Evolutionary conservation across 306 rosid genomes (phyloP).

Genomic region (Vigna angularis): DNA sequence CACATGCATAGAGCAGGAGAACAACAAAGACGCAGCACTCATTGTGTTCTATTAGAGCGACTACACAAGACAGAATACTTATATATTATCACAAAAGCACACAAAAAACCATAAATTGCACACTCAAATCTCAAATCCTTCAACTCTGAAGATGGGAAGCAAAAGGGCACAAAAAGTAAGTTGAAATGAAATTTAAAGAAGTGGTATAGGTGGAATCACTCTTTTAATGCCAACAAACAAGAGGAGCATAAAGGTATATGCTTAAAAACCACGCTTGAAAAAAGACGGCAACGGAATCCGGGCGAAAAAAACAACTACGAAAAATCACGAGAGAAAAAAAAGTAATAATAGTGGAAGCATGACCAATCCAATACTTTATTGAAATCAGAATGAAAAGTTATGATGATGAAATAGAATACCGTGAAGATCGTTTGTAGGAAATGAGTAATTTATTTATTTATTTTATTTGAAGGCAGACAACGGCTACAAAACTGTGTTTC

Average conservation of each 20-base stretch:
- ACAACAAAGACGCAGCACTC: constrained; percentile 66
- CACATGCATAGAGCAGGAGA: constrained; percentile 57
- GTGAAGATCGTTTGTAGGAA: constrained; percentile 1
- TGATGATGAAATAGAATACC: constrained; percentile 10
- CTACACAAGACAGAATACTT: constrained; percentile 18
- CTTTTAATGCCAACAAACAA: constrained; percentile 26
- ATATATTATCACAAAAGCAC: constrained; percentile 7
- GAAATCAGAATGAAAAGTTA: background rate
- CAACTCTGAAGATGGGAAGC: background rate
- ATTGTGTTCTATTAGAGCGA: constrained; percentile 42
- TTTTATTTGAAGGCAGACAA: constrained; percentile 28
- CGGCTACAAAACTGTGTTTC: constrained; percentile 40
- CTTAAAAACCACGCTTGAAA: constrained; percentile 33
- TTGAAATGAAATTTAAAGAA: background rate
- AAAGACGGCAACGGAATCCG: constrained; percentile 22
- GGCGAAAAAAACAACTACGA: background rate
- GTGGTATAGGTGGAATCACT: background rate
- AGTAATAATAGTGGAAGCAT: background rate
- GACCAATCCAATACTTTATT: constrained; percentile 2
- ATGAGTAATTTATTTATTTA: background rate
- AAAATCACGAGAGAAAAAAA: background rate
- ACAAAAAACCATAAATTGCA: constrained; percentile 25
- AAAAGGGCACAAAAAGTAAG: constrained; percentile 3
- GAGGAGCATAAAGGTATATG: constrained; percentile 32
- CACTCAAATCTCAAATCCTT: background rate